Percentiles rank a stretch among this genome's conserved stretches.
These are phyloP conservation scores for Bacterosira constricta DNA, from an alignment of 108 stramenopile species.

Conservation along the genomic window DNA sequence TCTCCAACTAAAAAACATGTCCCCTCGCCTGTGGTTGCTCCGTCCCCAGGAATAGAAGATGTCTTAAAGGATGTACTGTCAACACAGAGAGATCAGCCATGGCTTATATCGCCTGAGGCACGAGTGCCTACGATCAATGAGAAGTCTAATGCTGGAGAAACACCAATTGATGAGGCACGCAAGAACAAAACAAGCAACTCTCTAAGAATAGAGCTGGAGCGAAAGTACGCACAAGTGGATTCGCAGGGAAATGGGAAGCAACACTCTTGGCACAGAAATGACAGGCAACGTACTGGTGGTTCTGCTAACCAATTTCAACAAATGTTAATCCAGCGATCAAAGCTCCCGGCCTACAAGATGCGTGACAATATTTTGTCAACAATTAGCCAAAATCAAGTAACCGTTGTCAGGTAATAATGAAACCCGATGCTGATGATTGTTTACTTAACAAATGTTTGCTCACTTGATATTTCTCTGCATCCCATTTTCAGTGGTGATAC, in stretches of 20 bases:
- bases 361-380: slow-evolving; percentile 57
- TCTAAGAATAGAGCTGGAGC: slow-evolving; percentile 43
- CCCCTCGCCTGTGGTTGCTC: slow-evolving; percentile 64
- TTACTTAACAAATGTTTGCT: too few species aligned
- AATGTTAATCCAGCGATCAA: slow-evolving; percentile 46
- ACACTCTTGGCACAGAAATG: slow-evolving; percentile 1
- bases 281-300: background rate
- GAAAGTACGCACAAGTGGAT: slow-evolving; percentile 43
- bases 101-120: slow-evolving; percentile 74
- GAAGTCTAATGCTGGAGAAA: background rate
- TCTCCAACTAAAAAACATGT: slow-evolving; percentile 15
- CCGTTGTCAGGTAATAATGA: too few species aligned
- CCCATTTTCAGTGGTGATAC: slow-evolving; percentile 87
- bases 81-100: slow-evolving; percentile 71
- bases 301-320: slow-evolving; percentile 36
- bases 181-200: slow-evolving; percentile 50
- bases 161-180: slow-evolving; percentile 3
- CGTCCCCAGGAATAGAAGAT: slow-evolving; percentile 54
- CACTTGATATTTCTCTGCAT: too few species aligned
- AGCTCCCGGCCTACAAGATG: slow-evolving; percentile 77
- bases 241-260: slow-evolving; percentile 17
- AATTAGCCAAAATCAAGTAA: slow-evolving; percentile 67
- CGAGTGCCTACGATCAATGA: slow-evolving; percentile 47
- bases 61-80: slow-evolving; percentile 58
- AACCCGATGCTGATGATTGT: too few species aligned